Evolutionary conservation across 192 early-diverging fungal species (phyloP), one percentile per base, ranked within the genome.

Genomic region (Linnemannia elongata): DNA sequence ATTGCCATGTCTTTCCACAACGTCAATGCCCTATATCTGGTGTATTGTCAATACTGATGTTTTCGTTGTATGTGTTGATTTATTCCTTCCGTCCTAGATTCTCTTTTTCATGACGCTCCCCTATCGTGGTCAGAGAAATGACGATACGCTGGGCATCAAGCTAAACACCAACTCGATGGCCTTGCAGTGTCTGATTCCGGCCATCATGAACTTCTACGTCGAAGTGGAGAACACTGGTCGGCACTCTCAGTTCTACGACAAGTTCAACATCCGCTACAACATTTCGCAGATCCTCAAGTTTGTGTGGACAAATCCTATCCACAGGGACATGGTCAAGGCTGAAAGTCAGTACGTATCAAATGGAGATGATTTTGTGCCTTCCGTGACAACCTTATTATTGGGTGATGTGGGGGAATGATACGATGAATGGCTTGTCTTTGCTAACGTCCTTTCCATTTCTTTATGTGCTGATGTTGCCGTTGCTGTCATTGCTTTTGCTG

Each of bases 231-330:
- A 97, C 60, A 98, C 98, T 27, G 98, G 98, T 24, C 92, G 94
- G 3, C 93, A 93, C 80, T 95, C 96, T 6, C 97, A 98, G 85
- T 99, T 99, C 81, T 99, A 98, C 83, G 98, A 99, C 88, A 99
- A 99, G 89, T 98, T 99, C 90, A 98, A 96, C 88, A 97, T 98
- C 80, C 94, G 98, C 44, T 99, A 99, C 91, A 95, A 98, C 79
- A 98, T 99, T 74, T 95, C 95, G 12, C 96, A 98, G 79, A 95
- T 97, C 13, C 92, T 99, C 83, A 97, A 97, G 83, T 83, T 88
- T 44, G 90, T 98, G 18, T 97, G 97, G 95, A 88, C 85, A 8
- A 93, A 96, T 74, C 90, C 84, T n/a, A 85, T 81, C n/a, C 96
- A 98, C 88, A 92, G 93, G n/a, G 83, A 82, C 3, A 92, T 92